Evolutionary conservation across 169 alveolate genomes (phyloP), one percentile per base, ranked within the genome.

Genomic region (Plasmodium gallinaceum): DNA sequence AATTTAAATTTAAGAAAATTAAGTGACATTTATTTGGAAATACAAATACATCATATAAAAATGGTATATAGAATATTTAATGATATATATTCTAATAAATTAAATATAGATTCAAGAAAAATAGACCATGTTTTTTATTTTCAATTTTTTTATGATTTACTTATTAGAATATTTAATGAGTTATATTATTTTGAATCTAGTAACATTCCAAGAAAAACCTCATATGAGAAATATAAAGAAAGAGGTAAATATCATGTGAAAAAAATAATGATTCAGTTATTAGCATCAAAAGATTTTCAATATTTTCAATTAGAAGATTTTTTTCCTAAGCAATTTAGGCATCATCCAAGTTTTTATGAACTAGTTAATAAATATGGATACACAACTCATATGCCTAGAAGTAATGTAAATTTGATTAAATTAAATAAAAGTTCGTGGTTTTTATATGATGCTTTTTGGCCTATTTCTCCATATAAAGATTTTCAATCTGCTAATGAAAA

Each of bases 401-500:
- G 86, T 7, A 66, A 83, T 46, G 74, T 69, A 14, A 83, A 83
- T 18, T 37, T 83, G 6, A 83, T 83, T 1, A 83, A 70, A 24
- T 24, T 83, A 71, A 83, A 70, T 22, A 83, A 83, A 32, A 70
- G 42, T 71, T 57, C 91, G 0, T 83, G 91, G 91, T 69, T 22
- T 10, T 18, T 83, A 3, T 83, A 83, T 83, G 91, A 83, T 83
- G 91, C 86, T 4, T 83, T 83, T 57, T 83, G 71, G 74, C 83
- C 83, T 10, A 45, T 83, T 39, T 45, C 91, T 7, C 45, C 37
- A 52, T 37, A 54, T 57, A 70, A 83, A 48, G 91, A 83, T 46
- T 83, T 83, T 26, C 91, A 83, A 32, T 26, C 91, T 5, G 85
- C 86, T 0, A 70, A 83, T n/a, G 91, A 83, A 45, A 66, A 57